phyloP scores from a whole-genome alignment of 75 land plant species.

The Picea sitchensis region DNA sequence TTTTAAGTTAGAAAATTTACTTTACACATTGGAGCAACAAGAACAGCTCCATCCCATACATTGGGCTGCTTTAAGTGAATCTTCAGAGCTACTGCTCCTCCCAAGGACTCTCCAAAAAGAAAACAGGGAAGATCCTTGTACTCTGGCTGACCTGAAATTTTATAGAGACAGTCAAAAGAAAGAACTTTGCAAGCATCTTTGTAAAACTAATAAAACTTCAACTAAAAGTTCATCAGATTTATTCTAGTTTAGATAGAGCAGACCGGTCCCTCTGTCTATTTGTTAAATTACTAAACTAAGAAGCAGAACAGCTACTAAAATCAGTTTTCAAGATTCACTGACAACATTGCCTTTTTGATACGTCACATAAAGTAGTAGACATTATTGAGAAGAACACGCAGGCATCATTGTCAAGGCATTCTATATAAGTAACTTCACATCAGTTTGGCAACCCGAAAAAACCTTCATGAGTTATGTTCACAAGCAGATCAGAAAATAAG shows the following conservation, averaged over 20 bases:
- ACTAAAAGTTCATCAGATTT: not conserved
- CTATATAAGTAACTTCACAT: not conserved
- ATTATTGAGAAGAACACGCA: not conserved
- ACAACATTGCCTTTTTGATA: not conserved
- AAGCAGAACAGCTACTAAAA: not conserved
- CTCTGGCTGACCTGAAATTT: slow-evolving; percentile 55
- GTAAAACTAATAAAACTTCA: not conserved
- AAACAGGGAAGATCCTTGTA: slow-evolving; percentile 69
- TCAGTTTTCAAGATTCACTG: not conserved
- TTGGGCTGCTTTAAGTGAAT: slow-evolving; percentile 79
- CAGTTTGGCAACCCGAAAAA: not conserved
- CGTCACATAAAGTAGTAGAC: not conserved
- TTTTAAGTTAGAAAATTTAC: slow-evolving; percentile 28
- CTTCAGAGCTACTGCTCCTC: slow-evolving; percentile 95
- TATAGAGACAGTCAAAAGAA: not conserved
- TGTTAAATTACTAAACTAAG: not conserved
- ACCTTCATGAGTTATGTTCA: not conserved
- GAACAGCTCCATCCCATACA: slow-evolving; percentile 84
- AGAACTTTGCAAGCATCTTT: not conserved
- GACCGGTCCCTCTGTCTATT: no score
- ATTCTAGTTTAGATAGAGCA: not conserved
- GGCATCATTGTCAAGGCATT: not conserved
- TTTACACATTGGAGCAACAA: slow-evolving; percentile 99
- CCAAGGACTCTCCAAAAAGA: slow-evolving; percentile 93
- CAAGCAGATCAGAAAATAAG: not conserved